These are phyloP conservation scores for Borovskyia barvae DNA, from an alignment of 208 protist species.

Conservation along the genomic window DNA sequence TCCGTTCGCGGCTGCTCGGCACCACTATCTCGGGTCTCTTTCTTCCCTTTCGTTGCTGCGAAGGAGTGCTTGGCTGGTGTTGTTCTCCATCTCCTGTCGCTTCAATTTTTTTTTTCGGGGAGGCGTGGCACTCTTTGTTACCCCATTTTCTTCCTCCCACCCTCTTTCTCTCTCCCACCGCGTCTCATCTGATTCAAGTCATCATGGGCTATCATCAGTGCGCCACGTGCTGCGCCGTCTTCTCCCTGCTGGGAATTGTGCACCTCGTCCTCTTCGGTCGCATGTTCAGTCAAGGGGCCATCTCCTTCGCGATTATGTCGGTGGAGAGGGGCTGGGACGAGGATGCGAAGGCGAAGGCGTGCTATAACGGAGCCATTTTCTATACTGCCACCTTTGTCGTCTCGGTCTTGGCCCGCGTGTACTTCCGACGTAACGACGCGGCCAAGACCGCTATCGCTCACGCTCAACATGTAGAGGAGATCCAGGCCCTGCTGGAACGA, in stretches of 20 bases:
- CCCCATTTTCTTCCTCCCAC: background rate
- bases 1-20: too few relatives aligned
- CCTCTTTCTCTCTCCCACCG: background rate
- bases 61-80: too few relatives aligned
- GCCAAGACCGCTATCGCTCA: constrained; percentile 36
- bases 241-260: constrained; percentile 84
- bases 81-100: too few relatives aligned
- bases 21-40: too few relatives aligned
- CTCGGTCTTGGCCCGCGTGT: constrained; percentile 72
- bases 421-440: constrained; percentile 63
- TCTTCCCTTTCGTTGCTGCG: too few relatives aligned
- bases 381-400: constrained; percentile 78
- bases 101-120: background rate
- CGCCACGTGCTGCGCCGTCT: constrained; percentile 79
- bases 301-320: constrained; percentile 74
- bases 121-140: background rate
- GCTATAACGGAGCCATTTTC: constrained; percentile 84
- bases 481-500: constrained; percentile 33
- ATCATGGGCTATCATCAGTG: constrained; percentile 60
- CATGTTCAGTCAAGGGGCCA: constrained; percentile 68
- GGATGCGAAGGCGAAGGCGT: constrained; percentile 76
- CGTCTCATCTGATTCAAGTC: constrained; percentile 4
- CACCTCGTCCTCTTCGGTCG: constrained; percentile 78
- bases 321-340: constrained; percentile 74
- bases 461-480: constrained; percentile 41